A percentile compares a stretch with the other conserved stretches of the same genome.
Evolutionary conservation across 306 rosid species (phyloP).

Genomic region (Cucumis sativus): Cucumber_9930_V3 NC_026656.2:15503501-15504000

Average conservation of each 20-base stretch:
- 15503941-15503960: neutral
- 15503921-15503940: neutral
- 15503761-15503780: conserved; percentile 65
- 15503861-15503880: conserved; percentile 85
- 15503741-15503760: conserved; percentile 5
- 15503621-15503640: conserved; percentile 88
- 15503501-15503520: neutral
- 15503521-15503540: neutral
- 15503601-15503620: conserved; percentile 78
- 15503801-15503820: conserved; percentile 57
- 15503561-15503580: conserved; percentile 76
- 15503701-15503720: neutral
- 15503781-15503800: conserved; percentile 56
- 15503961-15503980: neutral
- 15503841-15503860: conserved; percentile 86
- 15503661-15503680: conserved; percentile 83
- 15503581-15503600: conserved; percentile 74
- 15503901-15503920: neutral
- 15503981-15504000: neutral
- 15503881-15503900: conserved; percentile 49
- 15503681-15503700: conserved; percentile 9
- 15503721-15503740: neutral
- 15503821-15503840: conserved; percentile 41
- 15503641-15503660: conserved; percentile 92
- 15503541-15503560: conserved; percentile 37